Conservation (phyloP, 169 alveolate genomes). For the Neospora caninum region DNA sequence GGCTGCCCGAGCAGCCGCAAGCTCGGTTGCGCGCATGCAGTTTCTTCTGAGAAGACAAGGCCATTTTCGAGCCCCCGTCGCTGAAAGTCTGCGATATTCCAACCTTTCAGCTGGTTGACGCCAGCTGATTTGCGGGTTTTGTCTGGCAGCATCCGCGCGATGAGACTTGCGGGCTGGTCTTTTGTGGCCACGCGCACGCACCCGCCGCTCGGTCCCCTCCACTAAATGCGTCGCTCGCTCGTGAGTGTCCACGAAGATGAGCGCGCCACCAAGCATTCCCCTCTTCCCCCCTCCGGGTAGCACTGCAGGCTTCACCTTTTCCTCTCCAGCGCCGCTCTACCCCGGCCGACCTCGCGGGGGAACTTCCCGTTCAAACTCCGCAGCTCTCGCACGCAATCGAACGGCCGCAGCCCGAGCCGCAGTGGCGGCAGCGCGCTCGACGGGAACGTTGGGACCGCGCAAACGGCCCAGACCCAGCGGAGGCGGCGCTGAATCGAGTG, state of each 20-base stretch:
- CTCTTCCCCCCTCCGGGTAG: slow-evolving; percentile 34
- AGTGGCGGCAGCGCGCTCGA: background rate
- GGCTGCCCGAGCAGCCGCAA: too few species aligned
- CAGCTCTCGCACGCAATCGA: background rate
- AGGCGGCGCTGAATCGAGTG: background rate
- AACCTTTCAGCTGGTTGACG: too few species aligned
- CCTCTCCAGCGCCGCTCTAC: background rate
- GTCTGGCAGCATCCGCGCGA: too few species aligned
- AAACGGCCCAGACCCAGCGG: background rate
- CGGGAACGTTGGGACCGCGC: background rate
- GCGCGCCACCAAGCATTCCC: background rate
- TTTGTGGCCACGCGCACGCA: background rate
- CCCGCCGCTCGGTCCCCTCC: background rate
- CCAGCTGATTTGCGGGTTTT: too few species aligned
- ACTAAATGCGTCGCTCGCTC: background rate
- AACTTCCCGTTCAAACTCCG: background rate
- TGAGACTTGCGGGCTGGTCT: background rate
- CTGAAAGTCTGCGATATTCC: too few species aligned
- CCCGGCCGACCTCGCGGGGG: background rate
- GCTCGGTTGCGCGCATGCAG: too few species aligned
- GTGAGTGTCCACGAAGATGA: background rate
- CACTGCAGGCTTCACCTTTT: background rate
- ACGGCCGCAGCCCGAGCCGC: slow-evolving; percentile 36
- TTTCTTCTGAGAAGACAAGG: too few species aligned
- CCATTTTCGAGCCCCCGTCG: too few species aligned